phyloP scores from a whole-genome alignment of 2,329 filamentous ascomycete species.

The Apiospora marii region DNA sequence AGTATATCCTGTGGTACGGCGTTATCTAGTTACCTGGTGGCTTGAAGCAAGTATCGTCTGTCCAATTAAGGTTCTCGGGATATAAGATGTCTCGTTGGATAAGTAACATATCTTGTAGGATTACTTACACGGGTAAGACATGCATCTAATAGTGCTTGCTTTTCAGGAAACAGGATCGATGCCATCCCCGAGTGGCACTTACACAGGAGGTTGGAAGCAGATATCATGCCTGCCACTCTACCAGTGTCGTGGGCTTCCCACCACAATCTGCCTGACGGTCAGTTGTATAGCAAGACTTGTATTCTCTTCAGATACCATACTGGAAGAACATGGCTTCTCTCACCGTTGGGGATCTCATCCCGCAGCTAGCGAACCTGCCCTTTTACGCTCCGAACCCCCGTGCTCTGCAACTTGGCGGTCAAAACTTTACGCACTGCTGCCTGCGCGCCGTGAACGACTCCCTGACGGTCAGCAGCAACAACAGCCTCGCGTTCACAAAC shows the following conservation, averaged over 20 bases:
- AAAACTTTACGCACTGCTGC: constrained; percentile 43
- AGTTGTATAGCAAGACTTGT: neutral
- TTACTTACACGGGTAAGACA: neutral
- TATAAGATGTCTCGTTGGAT: neutral
- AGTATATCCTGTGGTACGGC: neutral
- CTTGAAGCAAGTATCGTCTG: neutral
- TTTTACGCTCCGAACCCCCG: constrained; percentile 28
- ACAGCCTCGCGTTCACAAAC: constrained; percentile 36
- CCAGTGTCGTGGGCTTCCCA: neutral
- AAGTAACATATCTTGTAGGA: neutral
- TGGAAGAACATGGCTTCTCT: constrained; percentile 5
- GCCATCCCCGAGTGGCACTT: neutral
- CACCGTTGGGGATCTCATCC: constrained; percentile 31
- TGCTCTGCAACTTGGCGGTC: constrained; percentile 35
- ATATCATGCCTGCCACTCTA: neutral
- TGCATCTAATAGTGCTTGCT: neutral
- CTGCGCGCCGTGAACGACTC: constrained; percentile 40
- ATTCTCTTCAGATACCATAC: neutral
- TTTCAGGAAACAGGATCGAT: neutral
- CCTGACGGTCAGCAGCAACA: constrained; percentile 29
- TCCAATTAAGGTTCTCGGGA: neutral
- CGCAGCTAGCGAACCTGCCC: constrained; percentile 36
- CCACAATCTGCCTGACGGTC: neutral
- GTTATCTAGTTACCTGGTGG: neutral
- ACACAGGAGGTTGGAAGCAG: neutral